Evolutionary conservation across 495 filamentous ascomycete species (phyloP).

Genomic region (Cercophora samala): DNA sequence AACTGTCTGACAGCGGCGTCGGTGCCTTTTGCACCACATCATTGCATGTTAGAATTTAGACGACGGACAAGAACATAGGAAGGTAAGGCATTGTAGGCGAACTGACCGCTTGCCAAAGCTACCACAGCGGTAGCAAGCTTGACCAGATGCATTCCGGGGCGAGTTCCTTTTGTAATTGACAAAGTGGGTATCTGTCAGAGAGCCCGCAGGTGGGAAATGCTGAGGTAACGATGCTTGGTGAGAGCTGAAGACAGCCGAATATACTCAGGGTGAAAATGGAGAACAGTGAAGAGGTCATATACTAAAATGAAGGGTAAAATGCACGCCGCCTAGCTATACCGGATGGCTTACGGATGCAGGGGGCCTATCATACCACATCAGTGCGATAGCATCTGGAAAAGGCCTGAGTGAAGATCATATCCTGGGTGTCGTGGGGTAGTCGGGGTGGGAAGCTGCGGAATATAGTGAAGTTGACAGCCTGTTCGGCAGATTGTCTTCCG

Average conservation of each 20-base stretch:
- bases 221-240: background rate
- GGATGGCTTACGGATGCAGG: no score
- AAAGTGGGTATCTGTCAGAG: background rate
- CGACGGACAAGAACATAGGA: background rate
- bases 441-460: background rate
- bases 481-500: slow-evolving; percentile 25
- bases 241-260: background rate
- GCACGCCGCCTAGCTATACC: no score
- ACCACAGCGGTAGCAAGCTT: slow-evolving; percentile 16
- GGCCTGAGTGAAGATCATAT: background rate
- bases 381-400: background rate
- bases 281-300: background rate
- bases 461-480: slow-evolving; percentile 28
- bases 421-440: slow-evolving; percentile 2
- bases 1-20: slow-evolving; percentile 24
- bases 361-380: no score
- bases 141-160: slow-evolving; percentile 27
- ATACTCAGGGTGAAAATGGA: background rate
- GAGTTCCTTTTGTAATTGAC: background rate
- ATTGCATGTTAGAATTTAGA: background rate
- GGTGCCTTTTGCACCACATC: slow-evolving; percentile 14
- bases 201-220: background rate
- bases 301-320: no score
- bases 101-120: slow-evolving; percentile 31
- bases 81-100: no score